phyloP scores from a whole-genome alignment of 768 basidiomycete genomes.

The Lactarius vividus region DNA sequence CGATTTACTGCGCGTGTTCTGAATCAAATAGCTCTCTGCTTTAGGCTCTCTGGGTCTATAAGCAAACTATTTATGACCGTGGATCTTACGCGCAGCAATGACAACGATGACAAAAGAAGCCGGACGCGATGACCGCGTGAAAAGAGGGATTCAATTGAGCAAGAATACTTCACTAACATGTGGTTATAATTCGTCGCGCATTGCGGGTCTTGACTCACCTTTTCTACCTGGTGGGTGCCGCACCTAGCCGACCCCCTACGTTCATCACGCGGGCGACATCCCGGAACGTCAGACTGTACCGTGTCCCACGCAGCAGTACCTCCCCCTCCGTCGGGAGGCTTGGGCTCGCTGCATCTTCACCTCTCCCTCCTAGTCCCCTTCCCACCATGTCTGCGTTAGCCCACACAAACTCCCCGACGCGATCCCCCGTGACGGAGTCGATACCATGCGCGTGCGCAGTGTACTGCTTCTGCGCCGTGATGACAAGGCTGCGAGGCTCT shows the following conservation, averaged over 20 bases:
- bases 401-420: conserved; percentile 37
- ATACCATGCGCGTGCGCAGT: conserved; percentile 80
- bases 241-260: not conserved
- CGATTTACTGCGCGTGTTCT: too few relatives aligned
- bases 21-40: not conserved
- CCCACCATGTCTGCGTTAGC: conserved; percentile 59
- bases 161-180: too few relatives aligned
- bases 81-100: not conserved
- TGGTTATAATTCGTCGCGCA: not conserved
- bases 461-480: conserved; percentile 72
- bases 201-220: not conserved
- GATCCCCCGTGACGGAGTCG: conserved; percentile 52
- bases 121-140: not conserved
- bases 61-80: not conserved
- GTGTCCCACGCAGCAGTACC: conserved; percentile 49
- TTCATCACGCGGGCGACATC: conserved; percentile 64
- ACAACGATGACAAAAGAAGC: not conserved
- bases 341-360: conserved; percentile 35
- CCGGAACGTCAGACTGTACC: conserved; percentile 86
- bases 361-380: conserved; percentile 32
- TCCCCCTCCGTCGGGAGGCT: conserved; percentile 41
- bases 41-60: not conserved
- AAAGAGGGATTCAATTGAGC: not conserved
- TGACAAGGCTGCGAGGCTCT: conserved; percentile 81
- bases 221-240: not conserved